Evolutionary conservation across 2,329 filamentous ascomycete species (phyloP), one percentile per base, ranked within the genome.

Genomic region (Drechslera avenae): DNA sequence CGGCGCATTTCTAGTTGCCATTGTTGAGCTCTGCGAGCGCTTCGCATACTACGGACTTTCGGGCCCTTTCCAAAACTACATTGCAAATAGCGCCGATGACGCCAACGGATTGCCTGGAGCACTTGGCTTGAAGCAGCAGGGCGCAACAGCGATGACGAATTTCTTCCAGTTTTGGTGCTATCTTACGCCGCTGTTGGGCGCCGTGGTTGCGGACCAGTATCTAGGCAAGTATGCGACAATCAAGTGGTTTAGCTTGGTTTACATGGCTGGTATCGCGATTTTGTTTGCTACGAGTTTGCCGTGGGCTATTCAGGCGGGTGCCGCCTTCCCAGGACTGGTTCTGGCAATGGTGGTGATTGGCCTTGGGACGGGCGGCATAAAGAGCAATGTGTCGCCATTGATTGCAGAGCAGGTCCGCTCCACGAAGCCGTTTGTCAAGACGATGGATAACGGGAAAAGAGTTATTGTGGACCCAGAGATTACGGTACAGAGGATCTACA

Each of bases 351-450:
- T 89, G 36, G 81, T 91, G 65, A 83, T 91, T 67, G 87, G 87
- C n/a, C 72, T 90, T 23, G 89, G 89, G 35, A 90, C 88, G 1
- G 89, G 89, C 55, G 87, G 89, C 64, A 91, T 92, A 82, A 93
- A 92, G 78, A 83, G 86, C 57, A 92, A 92, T 66, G 88, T 92
- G 35, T 75, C 75, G 8, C 78, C 78, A 2, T 56, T 80, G 21
- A 79, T 80, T 48, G 78, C 77, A 7, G 78, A 80, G 55, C 78
- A 80, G 59, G 76, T 79, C 40, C 69, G 67, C 6, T 69, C 71
- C n/a, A 75, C 68, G 17, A 73, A 66, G 18, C 73, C 75, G 18
- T 74, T 73, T 42, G 63, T 80, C 49, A 75, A 71, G 50, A 68
- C 64, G 1, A 42, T 74, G 52, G 66, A 66, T 21, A 61, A 52